A percentile compares a stretch with the other conserved stretches of the same genome.
phyloP scores from a whole-genome alignment of 1,284 basidiomycete species.

The Boletus mariae region DNA sequence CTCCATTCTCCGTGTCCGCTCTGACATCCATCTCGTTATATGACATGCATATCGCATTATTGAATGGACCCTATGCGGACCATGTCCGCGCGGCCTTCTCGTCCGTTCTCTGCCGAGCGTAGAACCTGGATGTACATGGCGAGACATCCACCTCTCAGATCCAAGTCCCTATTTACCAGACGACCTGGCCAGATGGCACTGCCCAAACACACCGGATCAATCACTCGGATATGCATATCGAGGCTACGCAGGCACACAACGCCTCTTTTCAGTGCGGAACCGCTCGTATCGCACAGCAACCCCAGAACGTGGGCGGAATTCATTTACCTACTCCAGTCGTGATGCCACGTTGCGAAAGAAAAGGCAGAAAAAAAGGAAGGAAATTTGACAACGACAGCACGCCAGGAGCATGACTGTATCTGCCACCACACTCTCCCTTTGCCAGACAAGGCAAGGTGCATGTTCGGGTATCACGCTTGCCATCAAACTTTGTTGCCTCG shows the following conservation, averaged over 20 bases:
- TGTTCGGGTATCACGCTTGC: slow-evolving; percentile 2
- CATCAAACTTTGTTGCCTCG: slow-evolving; percentile 33
- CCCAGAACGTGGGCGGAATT: slow-evolving; percentile 27
- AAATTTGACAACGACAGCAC: slow-evolving; percentile 2
- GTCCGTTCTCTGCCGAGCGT: neutral
- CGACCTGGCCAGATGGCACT: neutral
- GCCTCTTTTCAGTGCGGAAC: slow-evolving; percentile 12
- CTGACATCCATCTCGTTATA: slow-evolving; percentile 15
- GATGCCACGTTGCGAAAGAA: slow-evolving; percentile 5
- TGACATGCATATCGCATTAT: slow-evolving; percentile 13
- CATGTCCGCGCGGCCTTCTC: slow-evolving; percentile 17
- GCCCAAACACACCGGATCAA: slow-evolving; percentile 13
- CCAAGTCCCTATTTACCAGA: neutral
- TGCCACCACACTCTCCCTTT: slow-evolving; percentile 10
- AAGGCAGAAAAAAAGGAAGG: neutral
- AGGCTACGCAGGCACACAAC: neutral
- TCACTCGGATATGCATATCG: neutral
- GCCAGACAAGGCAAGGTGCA: slow-evolving; percentile 5
- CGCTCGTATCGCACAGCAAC: slow-evolving; percentile 13
- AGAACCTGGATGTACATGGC: neutral
- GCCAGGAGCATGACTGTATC: slow-evolving; percentile 7
- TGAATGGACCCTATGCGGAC: slow-evolving; percentile 17
- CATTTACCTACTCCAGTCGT: slow-evolving; percentile 1
- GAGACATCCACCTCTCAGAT: neutral
- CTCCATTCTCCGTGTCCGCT: slow-evolving; percentile 12